These are phyloP conservation scores for Xylaria telfairii DNA, from an alignment of 495 filamentous ascomycete genomes.

Conservation along the genomic window DNA sequence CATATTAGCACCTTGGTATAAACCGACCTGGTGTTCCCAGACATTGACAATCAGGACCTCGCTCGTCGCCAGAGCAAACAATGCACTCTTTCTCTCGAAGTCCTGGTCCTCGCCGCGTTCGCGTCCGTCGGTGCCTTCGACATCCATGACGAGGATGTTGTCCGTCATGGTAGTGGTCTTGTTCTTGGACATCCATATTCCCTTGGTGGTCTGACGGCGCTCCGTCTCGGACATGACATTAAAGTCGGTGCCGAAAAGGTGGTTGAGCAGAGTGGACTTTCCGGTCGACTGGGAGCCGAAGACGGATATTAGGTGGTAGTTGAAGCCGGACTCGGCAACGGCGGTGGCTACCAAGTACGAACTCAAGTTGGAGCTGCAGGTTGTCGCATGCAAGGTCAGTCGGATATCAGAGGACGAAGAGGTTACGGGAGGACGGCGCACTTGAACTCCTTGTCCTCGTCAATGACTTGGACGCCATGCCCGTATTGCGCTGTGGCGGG, in stretches of 20 bases:
- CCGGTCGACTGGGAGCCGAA: conserved; percentile 98
- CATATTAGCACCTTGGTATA: conserved; percentile 99
- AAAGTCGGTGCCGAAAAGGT: conserved; percentile 94
- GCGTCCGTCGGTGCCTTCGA: conserved; percentile 95
- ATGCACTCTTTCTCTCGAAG: conserved; percentile 95
- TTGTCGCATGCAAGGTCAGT: conserved; percentile 20
- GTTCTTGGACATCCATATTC: conserved; percentile 99
- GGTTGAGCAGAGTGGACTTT: conserved; percentile 95
- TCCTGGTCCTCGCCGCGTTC: conserved; percentile 98
- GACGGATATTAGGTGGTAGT: conserved; percentile 98
- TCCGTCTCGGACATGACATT: conserved; percentile 93
- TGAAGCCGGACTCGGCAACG: conserved; percentile 88
- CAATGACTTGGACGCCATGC: conserved; percentile 95
- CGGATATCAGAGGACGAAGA: conserved; percentile 27
- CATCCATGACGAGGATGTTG: conserved; percentile 99
- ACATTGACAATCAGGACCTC: conserved; percentile 98
- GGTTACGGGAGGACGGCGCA: conserved; percentile 51
- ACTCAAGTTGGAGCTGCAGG: conserved; percentile 72
- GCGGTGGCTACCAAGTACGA: conserved; percentile 80
- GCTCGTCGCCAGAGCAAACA: conserved; percentile 96
- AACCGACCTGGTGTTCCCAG: conserved; percentile 97
- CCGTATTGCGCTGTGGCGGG: conserved; percentile 73
- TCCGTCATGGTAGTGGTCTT: conserved; percentile 83
- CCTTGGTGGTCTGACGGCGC: conserved; percentile 94
- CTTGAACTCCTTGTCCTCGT: conserved; percentile 97